Base-by-base conservation (phyloP, 163 green algal genomes). In the Scenedesmus sp. region DNA sequence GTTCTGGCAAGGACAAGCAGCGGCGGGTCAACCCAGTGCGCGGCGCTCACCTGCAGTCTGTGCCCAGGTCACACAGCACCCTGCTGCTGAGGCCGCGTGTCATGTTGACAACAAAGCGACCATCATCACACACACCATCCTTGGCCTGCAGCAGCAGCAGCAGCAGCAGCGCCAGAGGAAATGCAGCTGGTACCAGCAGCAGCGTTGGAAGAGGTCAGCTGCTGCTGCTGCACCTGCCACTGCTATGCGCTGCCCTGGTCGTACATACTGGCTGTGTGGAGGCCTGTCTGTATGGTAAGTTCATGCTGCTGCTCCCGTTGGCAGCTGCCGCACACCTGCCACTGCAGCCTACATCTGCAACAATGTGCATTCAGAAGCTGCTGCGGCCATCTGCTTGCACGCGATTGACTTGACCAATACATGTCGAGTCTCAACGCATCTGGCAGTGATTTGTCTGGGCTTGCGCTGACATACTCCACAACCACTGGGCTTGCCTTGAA, bases 81-180 rank as follows among this genome's bases (percentile, higher is more conserved):
- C 30, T 81, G 72, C 49, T 81, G 65, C n/a, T 15, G 2, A 82
- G 65, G 2, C 40, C 37, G 0, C 24, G 26, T 1, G 46, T 92
- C 70, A 87, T 86, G 82, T 89, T 85, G 9, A 24, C 33, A 37
- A 72, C 33, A 51, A 53, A 51, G 2, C 89, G 82, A 4, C 89
- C 89, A 33, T 92, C 89, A 86, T 92, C 89, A 80, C 89, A 92
- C 15, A 89, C 70, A 43, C 89, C 89, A 44, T 92, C 89, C 20
- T 81, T 85, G 22, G 89, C 83, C 68, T 89, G 51, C 51, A 72
- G 43, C 56, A 53, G 59, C 79, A 43, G 86, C 46, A 56, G 30
- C 4, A 76, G 3, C 4, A 70, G 24, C 46, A 83, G 42, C 68
- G 13, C 3, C 22, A 72, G 22, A 72, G 59, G 24, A 18, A 18